Evolutionary conservation across 1,284 basidiomycete species (phyloP).

Genomic region (Ustilago xerochloae): DNA sequence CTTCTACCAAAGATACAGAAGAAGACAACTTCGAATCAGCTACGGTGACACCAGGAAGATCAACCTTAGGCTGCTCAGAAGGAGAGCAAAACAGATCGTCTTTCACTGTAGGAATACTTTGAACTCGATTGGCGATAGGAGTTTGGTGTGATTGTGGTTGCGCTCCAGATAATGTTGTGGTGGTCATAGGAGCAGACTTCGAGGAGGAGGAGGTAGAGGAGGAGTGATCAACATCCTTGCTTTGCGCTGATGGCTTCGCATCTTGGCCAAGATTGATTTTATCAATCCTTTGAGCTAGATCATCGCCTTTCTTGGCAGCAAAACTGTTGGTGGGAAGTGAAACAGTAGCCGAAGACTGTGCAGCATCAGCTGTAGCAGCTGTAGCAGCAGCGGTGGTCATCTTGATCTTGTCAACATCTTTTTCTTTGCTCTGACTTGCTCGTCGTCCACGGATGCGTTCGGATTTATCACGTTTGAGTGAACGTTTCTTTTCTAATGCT

Average conservation of each 20-base stretch:
- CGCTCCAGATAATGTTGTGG: too few species aligned
- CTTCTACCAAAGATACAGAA: neutral
- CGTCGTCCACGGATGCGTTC: conserved; percentile 40
- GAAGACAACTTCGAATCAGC: neutral
- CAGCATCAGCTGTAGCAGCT: neutral
- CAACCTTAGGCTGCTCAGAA: conserved; percentile 31
- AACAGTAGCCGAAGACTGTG: conserved; percentile 6
- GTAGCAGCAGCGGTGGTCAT: conserved; percentile 5
- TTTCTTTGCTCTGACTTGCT: conserved; percentile 43
- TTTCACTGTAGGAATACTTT: conserved; percentile 31
- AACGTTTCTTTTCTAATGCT: conserved; percentile 22
- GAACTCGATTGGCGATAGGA: conserved; percentile 18
- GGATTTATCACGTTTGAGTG: conserved; percentile 43
- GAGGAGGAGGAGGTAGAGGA: too few species aligned
- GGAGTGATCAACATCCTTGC: too few species aligned
- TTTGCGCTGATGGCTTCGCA: neutral
- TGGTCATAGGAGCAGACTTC: too few species aligned
- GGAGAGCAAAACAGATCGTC: conserved; percentile 42
- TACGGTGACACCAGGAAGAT: conserved; percentile 1
- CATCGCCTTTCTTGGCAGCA: conserved; percentile 2
- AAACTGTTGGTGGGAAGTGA: conserved; percentile 8
- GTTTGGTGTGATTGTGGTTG: neutral
- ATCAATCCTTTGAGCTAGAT: conserved; percentile 8
- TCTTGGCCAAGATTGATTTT: conserved; percentile 9
- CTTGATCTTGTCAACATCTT: conserved; percentile 36